Conservation (phyloP, 2,329 filamentous ascomycete species). For the Malbranchea zuffiana region DNA sequence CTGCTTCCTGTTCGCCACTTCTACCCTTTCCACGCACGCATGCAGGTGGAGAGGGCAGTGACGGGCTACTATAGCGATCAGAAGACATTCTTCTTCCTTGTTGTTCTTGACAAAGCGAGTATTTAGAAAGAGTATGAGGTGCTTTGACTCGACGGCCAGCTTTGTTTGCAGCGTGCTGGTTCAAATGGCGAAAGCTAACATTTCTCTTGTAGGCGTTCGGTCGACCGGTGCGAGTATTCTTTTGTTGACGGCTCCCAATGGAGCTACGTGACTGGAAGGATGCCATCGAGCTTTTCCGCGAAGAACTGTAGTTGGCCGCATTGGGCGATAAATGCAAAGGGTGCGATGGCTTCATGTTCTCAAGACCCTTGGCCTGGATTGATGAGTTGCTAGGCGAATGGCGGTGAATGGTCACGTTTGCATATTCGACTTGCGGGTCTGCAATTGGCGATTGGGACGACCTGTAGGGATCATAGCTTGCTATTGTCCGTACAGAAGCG, state of each 20-base stretch:
- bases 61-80: slow-evolving; percentile 27
- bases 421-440: slow-evolving; percentile 46
- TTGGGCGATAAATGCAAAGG: slow-evolving; percentile 10
- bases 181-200: slow-evolving; percentile 52
- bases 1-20: slow-evolving; percentile 26
- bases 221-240: slow-evolving; percentile 29
- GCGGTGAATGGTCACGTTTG: slow-evolving; percentile 59
- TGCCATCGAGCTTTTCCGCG: slow-evolving; percentile 25
- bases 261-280: slow-evolving; percentile 39
- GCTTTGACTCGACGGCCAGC: slow-evolving; percentile 19
- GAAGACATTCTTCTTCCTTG: slow-evolving; percentile 16
- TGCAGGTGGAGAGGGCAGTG: slow-evolving; percentile 31
- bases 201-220: slow-evolving; percentile 48
- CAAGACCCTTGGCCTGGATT: background rate
- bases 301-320: slow-evolving; percentile 16
- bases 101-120: slow-evolving; percentile 17
- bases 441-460: slow-evolving; percentile 49
- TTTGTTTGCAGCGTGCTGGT: slow-evolving; percentile 28
- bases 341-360: too few relatives aligned
- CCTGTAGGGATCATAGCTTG: slow-evolving; percentile 77
- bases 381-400: slow-evolving; percentile 17
- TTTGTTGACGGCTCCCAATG: slow-evolving; percentile 35
- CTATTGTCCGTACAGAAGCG: slow-evolving; percentile 34
- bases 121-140: slow-evolving; percentile 19
- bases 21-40: slow-evolving; percentile 25